phyloP scores from a whole-genome alignment of 495 filamentous ascomycete genomes.

The Wilcoxina mikolae region DNA sequence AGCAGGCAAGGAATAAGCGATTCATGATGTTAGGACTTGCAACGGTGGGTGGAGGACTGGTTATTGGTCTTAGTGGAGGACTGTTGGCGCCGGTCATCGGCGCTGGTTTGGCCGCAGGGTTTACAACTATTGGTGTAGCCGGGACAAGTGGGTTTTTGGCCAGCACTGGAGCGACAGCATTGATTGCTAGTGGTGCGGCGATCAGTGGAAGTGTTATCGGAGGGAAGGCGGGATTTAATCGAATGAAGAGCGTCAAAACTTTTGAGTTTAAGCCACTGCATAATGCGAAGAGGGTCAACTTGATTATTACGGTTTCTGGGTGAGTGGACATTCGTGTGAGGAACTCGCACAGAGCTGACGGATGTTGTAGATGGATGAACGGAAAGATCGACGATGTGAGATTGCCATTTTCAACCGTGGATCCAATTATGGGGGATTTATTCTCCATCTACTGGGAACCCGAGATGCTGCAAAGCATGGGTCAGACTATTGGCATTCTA shows the following conservation, averaged over 20 bases:
- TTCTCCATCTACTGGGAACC: constrained; percentile 98
- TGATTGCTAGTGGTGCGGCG: constrained; percentile 86
- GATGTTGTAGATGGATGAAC: constrained; percentile 63
- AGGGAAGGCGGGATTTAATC: constrained; percentile 63
- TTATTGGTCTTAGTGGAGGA: constrained; percentile 90
- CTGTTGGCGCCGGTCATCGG: constrained; percentile 88
- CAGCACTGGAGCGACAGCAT: constrained; percentile 77
- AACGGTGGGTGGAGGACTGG: constrained; percentile 85
- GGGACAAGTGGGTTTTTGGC: constrained; percentile 83
- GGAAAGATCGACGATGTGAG: constrained; percentile 94
- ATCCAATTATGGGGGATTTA: constrained; percentile 95
- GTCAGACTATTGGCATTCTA: constrained; percentile 93
- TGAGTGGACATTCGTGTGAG: constrained; percentile 11
- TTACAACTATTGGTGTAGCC: constrained; percentile 84
- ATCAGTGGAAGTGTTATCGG: constrained; percentile 75
- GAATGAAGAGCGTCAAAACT: constrained; percentile 80
- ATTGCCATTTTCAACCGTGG: constrained; percentile 85
- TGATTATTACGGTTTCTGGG: constrained; percentile 89
- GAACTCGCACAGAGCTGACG: constrained; percentile 1
- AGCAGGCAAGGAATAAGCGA: constrained; percentile 60
- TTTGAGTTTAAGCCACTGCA: constrained; percentile 95
- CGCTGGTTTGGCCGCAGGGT: constrained; percentile 82
- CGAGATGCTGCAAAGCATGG: constrained; percentile 93
- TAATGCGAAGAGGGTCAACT: constrained; percentile 92
- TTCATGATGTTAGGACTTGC: constrained; percentile 94